These are phyloP conservation scores for Trichoderma koningii DNA, from an alignment of 2,329 filamentous ascomycete species.

Conservation along the genomic window DNA sequence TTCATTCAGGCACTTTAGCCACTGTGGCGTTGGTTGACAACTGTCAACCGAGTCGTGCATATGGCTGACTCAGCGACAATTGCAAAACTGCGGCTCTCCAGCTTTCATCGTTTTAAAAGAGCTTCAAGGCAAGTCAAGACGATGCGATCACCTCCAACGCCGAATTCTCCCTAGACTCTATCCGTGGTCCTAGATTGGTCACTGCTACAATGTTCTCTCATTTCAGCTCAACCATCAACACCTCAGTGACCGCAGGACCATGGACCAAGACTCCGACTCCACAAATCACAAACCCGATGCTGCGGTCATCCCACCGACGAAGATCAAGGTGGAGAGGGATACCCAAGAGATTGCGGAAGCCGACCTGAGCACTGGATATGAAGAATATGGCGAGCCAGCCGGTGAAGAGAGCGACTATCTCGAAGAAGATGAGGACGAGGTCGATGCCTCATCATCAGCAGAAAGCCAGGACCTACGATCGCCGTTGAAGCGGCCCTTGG, in stretches of 20 bases:
- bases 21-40: conserved; percentile 19
- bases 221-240: conserved; percentile 30
- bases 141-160: background rate
- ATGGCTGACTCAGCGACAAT: conserved; percentile 16
- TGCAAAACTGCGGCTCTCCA: conserved; percentile 1
- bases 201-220: conserved; percentile 37
- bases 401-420: conserved; percentile 9
- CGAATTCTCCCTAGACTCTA: background rate
- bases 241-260: conserved; percentile 33
- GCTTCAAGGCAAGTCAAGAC: background rate
- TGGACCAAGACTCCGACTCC: conserved; percentile 38
- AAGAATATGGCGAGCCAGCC: background rate
- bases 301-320: conserved; percentile 17
- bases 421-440: conserved; percentile 1
- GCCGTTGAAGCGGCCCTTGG: conserved; percentile 38
- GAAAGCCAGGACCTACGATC: conserved; percentile 23
- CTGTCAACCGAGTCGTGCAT: background rate
- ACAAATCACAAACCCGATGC: conserved; percentile 28
- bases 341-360: background rate
- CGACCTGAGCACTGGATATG: conserved; percentile 1
- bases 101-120: background rate
- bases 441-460: background rate
- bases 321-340: conserved; percentile 25
- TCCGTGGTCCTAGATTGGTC: conserved; percentile 2
- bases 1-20: background rate